Conservation (phyloP, 306 rosid species). For the Styphnolobium japonicum region DNA sequence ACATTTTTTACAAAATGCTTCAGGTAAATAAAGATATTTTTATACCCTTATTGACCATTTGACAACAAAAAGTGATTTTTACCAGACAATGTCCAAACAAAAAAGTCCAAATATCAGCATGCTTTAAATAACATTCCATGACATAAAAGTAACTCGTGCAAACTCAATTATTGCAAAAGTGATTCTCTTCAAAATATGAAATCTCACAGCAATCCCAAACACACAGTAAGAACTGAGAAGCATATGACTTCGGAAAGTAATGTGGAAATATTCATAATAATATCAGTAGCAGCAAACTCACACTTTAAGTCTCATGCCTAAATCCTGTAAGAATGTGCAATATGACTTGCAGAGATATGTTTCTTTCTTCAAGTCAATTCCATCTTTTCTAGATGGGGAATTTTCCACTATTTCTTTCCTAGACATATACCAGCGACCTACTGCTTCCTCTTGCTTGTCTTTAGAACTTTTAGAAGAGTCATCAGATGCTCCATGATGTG, state of each 20-base stretch:
- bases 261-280: not conserved
- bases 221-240: conserved; percentile 4
- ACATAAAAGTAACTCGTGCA: not conserved
- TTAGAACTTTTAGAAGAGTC: not conserved
- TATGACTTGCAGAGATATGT: conserved; percentile 88
- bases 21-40: not conserved
- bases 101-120: not conserved
- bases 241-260: not conserved
- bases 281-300: conserved; percentile 43
- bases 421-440: conserved; percentile 64
- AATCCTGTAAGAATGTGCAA: conserved; percentile 88
- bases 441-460: not conserved
- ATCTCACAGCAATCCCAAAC: not conserved
- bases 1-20: not conserved
- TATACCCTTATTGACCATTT: not conserved
- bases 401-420: conserved; percentile 82
- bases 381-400: conserved; percentile 84
- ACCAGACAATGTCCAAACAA: not conserved
- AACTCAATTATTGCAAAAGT: not conserved
- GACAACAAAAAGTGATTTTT: not conserved
- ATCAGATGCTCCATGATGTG: conserved; percentile 1
- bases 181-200: not conserved
- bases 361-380: conserved; percentile 91
- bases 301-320: conserved; percentile 98
- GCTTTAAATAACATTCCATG: not conserved